phyloP scores from a whole-genome alignment of 2,329 filamentous ascomycete genomes.

The Trichoderma sp. region DNA sequence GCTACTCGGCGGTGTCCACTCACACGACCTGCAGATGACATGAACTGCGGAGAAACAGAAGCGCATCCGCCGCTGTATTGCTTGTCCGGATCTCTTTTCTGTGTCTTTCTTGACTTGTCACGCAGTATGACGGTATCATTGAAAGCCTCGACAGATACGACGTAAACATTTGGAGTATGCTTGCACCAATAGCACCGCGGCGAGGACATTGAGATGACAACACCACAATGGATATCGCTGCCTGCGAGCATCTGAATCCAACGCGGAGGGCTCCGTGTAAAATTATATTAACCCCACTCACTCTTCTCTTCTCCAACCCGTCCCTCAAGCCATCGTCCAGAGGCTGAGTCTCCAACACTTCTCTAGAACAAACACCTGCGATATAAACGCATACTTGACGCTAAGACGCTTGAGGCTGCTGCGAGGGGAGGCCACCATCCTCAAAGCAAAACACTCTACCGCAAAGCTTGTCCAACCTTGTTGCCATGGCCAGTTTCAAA shows the following conservation, averaged over 20 bases:
- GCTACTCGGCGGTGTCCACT: conserved; percentile 16
- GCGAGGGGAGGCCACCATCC: not conserved
- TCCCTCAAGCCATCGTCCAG: conserved; percentile 2
- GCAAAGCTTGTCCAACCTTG: not conserved
- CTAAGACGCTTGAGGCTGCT: conserved; percentile 3
- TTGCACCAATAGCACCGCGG: not conserved
- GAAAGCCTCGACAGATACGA: not conserved
- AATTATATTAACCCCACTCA: not conserved
- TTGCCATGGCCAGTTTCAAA: conserved; percentile 2
- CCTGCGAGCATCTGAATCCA: not conserved
- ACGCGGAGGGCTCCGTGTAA: not conserved
- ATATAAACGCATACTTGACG: not conserved
- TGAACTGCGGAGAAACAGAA: conserved; percentile 16
- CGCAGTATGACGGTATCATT: not conserved
- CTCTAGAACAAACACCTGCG: not conserved
- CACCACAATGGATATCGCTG: not conserved
- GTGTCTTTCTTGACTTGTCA: not conserved
- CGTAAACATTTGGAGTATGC: not conserved
- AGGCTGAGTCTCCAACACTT: not conserved
- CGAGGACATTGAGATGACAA: not conserved
- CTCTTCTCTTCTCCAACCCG: not conserved
- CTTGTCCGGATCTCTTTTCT: not conserved
- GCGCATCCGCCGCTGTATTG: not conserved
- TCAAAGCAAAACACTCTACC: not conserved
- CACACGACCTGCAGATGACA: conserved; percentile 18